Evolutionary conservation across 805 yeast genomes (phyloP), one percentile per base, ranked within the genome.

Genomic region (Kodamaea laetipori): DNA sequence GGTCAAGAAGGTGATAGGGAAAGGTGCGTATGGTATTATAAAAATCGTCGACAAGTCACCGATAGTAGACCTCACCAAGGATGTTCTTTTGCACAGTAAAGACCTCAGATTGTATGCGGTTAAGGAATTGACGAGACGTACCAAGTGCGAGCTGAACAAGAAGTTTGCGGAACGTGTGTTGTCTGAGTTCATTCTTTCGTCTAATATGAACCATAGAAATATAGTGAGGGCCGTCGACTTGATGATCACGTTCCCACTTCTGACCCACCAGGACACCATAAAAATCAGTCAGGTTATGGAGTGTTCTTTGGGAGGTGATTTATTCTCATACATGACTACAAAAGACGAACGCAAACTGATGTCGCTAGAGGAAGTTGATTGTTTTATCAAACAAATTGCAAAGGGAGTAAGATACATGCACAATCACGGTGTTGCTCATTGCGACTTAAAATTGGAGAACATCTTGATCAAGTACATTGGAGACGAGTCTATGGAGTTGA

Each of bases 361-460:
- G 44, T 44, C 60, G n/a, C 41, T 62, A 3, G 66, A 62, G 12
- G 97, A 90, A 60, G 81, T 92, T 25, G 97, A 90, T 63, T 90
- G 97, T 63, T 86, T 86, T 57, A 78, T 89, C 70, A 90, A 90
- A 58, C 97, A 90, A 61, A 76, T 89, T 26, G 68, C 90, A 50
- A 80, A 82, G 51, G 97, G 96, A 1, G 76, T 90, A 23, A 76
- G 81, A 21, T 89, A 86, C 63, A 82, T 92, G 82, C 97, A 90
- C 63, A 77, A 81, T 7, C 90, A 84, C 64, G 97, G 97, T 25
- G 92, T 90, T 23, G 92, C 97, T 0, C 97, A 90, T 63, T 86
- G 96, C 57, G 97, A 90, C 58, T 70, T 90, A 48, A 90, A 90
- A 64, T 90, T 95, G 9, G 97, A 90, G 57, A 90, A 90, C 61